A percentile compares a stretch with the other conserved stretches of the same genome.
These are phyloP conservation scores for Prunus fruticosa DNA, from an alignment of 306 rosid species.

Conservation along the genomic window DNA sequence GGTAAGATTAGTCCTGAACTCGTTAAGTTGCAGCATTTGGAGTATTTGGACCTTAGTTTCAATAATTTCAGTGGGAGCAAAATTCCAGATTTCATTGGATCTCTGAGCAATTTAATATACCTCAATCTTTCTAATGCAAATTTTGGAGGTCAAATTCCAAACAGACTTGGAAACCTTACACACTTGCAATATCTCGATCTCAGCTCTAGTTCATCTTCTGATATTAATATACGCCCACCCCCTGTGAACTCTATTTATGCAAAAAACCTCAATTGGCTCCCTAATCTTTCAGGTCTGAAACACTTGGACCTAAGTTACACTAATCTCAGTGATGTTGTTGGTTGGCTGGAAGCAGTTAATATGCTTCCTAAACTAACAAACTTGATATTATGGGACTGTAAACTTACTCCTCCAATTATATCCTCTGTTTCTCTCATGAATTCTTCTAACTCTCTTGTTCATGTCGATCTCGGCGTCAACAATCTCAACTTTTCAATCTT, in stretches of 20 bases:
- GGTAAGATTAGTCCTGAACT: too few relatives aligned
- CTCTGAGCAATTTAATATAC: too few relatives aligned
- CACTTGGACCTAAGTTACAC: neutral
- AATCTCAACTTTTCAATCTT: neutral
- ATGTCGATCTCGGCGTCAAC: accelerated
- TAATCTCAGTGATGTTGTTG: neutral
- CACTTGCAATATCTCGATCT: slow-evolving; percentile 12
- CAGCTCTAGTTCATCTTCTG: too few relatives aligned
- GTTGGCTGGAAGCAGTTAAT: slow-evolving; percentile 14
- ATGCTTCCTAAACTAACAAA: neutral
- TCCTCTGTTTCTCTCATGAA: neutral
- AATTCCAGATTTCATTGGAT: too few relatives aligned
- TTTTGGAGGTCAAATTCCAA: neutral
- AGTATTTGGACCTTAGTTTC: neutral
- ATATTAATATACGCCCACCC: too few relatives aligned
- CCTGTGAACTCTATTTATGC: too few relatives aligned
- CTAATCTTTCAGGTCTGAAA: slow-evolving; percentile 1
- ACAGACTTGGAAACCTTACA: neutral
- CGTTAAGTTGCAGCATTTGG: too few relatives aligned
- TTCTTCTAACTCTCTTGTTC: slow-evolving; percentile 5
- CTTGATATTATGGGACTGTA: accelerated
- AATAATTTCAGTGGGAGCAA: too few relatives aligned
- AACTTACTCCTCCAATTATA: neutral
- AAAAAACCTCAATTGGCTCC: neutral
- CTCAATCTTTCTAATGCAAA: neutral